Conservation (phyloP, 2,329 filamentous ascomycete species). For the Zymoseptoria ardabiliae region DNA sequence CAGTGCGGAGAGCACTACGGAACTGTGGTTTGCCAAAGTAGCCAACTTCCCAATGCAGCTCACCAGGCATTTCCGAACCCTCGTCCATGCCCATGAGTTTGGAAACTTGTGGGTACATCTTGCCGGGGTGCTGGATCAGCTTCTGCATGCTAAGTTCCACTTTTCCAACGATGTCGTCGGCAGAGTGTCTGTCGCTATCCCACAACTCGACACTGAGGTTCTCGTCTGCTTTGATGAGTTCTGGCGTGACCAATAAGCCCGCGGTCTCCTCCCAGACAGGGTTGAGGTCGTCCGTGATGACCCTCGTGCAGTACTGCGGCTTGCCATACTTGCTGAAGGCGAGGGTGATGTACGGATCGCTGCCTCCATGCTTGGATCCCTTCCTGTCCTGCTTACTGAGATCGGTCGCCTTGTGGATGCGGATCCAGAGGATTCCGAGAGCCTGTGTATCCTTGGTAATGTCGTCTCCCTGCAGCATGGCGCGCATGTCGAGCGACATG, state of each 20-base stretch:
- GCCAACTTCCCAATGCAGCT: constrained; percentile 92
- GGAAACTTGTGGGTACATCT: constrained; percentile 85
- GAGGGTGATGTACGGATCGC: constrained; percentile 91
- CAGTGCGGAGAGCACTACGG: constrained; percentile 72
- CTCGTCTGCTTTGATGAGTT: constrained; percentile 88
- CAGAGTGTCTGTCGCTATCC: constrained; percentile 88
- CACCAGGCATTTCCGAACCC: constrained; percentile 81
- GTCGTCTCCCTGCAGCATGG: constrained; percentile 84
- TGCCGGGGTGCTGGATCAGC: constrained; percentile 86
- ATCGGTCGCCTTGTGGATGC: constrained; percentile 79
- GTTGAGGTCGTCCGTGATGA: constrained; percentile 90
- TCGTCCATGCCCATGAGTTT: constrained; percentile 76
- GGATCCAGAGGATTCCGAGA: constrained; percentile 82
- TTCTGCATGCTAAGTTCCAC: constrained; percentile 90
- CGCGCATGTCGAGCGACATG: constrained; percentile 83
- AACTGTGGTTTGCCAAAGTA: constrained; percentile 91
- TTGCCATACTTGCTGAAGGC: constrained; percentile 96
- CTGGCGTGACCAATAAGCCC: constrained; percentile 76
- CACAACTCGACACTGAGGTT: constrained; percentile 89
- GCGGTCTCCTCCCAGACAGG: constrained; percentile 86
- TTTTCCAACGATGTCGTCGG: constrained; percentile 92
- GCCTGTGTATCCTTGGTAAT: constrained; percentile 85
- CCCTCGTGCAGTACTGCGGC: constrained; percentile 93
- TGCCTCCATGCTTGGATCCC: constrained; percentile 77
- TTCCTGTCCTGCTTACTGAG: constrained; percentile 86